Evolutionary conservation across 1,284 basidiomycete genomes (phyloP).

Genomic region (Cystobasidiaceae sp.): DNA sequence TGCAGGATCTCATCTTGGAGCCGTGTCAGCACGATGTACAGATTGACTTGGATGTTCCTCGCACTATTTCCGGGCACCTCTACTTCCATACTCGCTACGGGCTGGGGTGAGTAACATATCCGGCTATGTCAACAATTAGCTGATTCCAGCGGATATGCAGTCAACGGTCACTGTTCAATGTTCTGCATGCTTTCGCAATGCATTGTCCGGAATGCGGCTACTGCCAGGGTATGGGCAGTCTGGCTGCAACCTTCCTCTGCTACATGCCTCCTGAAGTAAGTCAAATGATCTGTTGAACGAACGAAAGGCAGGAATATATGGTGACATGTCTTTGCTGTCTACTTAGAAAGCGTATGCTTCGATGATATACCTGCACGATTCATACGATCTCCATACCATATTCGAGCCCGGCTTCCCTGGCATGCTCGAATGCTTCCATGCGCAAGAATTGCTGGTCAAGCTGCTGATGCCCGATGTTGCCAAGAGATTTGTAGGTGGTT

Average conservation of each 20-base stretch:
- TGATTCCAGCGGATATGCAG: conserved; percentile 44
- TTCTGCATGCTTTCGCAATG: conserved; percentile 85
- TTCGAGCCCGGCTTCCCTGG: conserved; percentile 95
- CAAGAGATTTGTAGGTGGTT: conserved; percentile 59
- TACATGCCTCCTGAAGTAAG: conserved; percentile 77
- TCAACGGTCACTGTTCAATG: conserved; percentile 88
- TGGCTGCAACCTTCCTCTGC: conserved; percentile 88
- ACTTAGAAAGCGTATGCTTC: conserved; percentile 67
- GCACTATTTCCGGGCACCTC: conserved; percentile 91
- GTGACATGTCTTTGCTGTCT: conserved; percentile 10
- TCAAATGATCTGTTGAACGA: not conserved
- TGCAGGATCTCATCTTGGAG: conserved; percentile 59
- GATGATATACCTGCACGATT: conserved; percentile 76
- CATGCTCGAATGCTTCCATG: conserved; percentile 84
- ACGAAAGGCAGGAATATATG: not conserved
- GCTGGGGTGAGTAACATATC: conserved; percentile 59
- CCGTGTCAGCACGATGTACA: conserved; percentile 89
- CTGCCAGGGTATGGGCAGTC: conserved; percentile 98
- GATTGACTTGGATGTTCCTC: conserved; percentile 95
- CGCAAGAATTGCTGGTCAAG: conserved; percentile 82
- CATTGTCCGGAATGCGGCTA: conserved; percentile 85
- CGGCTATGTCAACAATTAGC: conserved; percentile 51
- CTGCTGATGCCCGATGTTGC: conserved; percentile 83
- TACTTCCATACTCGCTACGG: conserved; percentile 95
- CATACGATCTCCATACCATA: conserved; percentile 81